phyloP scores from a whole-genome alignment of 106 monocot species.

The Posidonia australis region DNA sequence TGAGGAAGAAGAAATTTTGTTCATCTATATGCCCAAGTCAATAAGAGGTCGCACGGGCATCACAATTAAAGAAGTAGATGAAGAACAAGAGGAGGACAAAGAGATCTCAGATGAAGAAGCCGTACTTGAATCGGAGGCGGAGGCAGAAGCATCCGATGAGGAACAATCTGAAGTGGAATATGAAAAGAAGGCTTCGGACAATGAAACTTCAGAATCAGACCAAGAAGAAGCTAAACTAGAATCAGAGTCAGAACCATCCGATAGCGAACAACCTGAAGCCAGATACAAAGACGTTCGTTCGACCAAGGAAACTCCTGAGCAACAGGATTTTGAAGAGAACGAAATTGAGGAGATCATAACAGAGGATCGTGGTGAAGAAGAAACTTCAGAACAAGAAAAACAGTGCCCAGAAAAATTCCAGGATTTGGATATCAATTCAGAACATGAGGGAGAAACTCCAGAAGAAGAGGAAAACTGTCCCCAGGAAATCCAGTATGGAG shows the following conservation, averaged over 20 bases:
- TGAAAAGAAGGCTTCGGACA: background rate
- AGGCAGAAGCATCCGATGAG: background rate
- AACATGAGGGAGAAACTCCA: background rate
- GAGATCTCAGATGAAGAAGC: background rate
- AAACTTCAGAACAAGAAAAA: background rate
- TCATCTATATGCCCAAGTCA: slow-evolving; percentile 8
- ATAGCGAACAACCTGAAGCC: background rate
- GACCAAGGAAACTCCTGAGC: background rate
- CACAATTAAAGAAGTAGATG: background rate
- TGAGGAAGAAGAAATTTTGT: slow-evolving; percentile 2
- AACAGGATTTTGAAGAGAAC: background rate
- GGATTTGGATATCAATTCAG: background rate
- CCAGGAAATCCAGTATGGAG: background rate
- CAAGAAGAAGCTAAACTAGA: background rate
- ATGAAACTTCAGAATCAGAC: background rate
- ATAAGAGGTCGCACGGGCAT: background rate
- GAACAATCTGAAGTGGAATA: background rate
- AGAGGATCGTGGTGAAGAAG: background rate
- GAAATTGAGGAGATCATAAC: background rate
- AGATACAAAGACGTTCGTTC: background rate
- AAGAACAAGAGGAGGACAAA: background rate
- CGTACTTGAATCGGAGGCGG: background rate
- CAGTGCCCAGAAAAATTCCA: background rate
- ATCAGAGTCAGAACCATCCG: background rate
- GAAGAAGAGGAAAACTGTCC: background rate